phyloP scores from a whole-genome alignment of 306 rosid species.

The Rosa multiflora region DNA sequence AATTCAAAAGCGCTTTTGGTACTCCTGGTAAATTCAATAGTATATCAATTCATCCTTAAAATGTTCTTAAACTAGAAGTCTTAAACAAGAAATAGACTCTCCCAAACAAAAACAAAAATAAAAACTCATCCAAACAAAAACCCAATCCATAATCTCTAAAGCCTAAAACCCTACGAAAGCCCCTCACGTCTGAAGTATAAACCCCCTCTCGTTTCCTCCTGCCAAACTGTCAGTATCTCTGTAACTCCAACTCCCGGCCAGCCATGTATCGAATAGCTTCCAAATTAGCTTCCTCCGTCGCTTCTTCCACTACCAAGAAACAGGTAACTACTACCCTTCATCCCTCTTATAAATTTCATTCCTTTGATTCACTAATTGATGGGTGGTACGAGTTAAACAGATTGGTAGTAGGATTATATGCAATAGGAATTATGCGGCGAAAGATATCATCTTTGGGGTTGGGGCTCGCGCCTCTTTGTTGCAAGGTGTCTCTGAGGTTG shows the following conservation, averaged over 20 bases:
- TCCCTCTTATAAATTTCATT: neutral
- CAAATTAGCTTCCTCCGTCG: slow-evolving; percentile 56
- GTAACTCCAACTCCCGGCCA: slow-evolving; percentile 26
- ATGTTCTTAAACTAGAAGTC: too few species aligned
- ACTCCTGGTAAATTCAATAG: too few species aligned
- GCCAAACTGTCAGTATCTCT: too few species aligned
- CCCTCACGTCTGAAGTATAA: neutral
- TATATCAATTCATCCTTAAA: too few species aligned
- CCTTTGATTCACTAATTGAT: neutral
- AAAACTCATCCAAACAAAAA: neutral
- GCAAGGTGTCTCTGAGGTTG: slow-evolving; percentile 87
- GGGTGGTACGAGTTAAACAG: slow-evolving; percentile 33
- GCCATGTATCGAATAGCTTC: slow-evolving; percentile 78
- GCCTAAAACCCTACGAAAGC: slow-evolving; percentile 8
- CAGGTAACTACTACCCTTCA: slow-evolving; percentile 38
- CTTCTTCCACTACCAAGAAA: slow-evolving; percentile 51
- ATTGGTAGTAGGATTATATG: slow-evolving; percentile 40
- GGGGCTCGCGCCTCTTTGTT: slow-evolving; percentile 92
- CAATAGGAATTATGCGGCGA: slow-evolving; percentile 68
- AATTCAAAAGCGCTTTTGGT: too few species aligned
- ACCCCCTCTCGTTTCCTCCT: neutral
- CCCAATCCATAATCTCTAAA: neutral
- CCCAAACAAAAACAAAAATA: too few species aligned
- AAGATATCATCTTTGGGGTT: slow-evolving; percentile 77
- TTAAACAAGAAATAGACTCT: too few species aligned